Conservation (phyloP, 192 early-diverging fungal species). For the Haplosporangium gracile region DNA sequence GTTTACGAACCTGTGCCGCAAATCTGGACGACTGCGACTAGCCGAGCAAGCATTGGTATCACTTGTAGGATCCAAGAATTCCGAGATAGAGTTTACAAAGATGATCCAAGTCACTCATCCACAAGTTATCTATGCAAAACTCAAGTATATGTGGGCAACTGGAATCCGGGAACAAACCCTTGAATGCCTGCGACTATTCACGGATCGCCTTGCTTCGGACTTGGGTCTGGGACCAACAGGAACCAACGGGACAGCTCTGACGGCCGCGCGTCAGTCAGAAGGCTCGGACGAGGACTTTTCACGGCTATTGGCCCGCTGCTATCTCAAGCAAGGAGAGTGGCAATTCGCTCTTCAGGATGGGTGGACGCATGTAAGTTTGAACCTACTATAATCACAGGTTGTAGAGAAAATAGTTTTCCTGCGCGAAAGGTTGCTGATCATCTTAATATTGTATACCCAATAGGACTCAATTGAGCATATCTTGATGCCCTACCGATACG, state of each 20-base stretch:
- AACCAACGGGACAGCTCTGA: constrained; percentile 28
- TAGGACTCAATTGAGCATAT: constrained; percentile 77
- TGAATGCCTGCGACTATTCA: constrained; percentile 83
- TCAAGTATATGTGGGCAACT: constrained; percentile 92
- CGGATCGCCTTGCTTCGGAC: constrained; percentile 77
- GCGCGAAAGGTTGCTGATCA: not conserved
- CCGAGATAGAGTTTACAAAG: constrained; percentile 25
- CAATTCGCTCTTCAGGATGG: constrained; percentile 69
- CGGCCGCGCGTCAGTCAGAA: constrained; percentile 12
- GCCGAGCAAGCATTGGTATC: constrained; percentile 82
- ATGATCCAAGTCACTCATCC: constrained; percentile 60
- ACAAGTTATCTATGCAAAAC: constrained; percentile 88
- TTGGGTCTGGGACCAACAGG: constrained; percentile 36
- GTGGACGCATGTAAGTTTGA: constrained; percentile 46
- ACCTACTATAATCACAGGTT: not conserved
- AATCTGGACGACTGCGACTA: constrained; percentile 82
- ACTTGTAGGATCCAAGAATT: constrained; percentile 56
- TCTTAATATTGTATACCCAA: not conserved
- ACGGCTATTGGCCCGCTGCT: constrained; percentile 81
- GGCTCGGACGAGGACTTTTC: constrained; percentile 42
- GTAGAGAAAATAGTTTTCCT: not conserved
- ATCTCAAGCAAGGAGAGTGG: constrained; percentile 97
- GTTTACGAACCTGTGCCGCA: constrained; percentile 94
- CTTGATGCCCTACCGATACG: constrained; percentile 81
- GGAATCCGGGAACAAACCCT: constrained; percentile 77